Conservation (phyloP, 2,329 filamentous ascomycete species). For the Ophiostoma angusticollis region DNA sequence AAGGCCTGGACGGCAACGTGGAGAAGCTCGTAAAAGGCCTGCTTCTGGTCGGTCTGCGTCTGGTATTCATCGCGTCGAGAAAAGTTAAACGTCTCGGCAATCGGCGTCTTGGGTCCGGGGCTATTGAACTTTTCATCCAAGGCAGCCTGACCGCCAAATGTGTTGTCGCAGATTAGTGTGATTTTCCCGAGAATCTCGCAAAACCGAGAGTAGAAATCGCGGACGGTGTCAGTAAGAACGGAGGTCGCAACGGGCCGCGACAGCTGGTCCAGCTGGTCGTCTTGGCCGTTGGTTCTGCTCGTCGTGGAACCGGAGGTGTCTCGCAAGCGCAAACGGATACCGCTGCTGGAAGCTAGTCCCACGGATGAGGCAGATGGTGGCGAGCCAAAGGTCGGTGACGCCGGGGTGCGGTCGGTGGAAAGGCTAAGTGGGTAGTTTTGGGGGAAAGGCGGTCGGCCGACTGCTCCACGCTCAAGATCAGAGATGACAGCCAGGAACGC, state of each 20-base stretch:
- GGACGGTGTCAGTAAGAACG: slow-evolving; percentile 60
- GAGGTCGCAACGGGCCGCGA: slow-evolving; percentile 51
- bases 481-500: slow-evolving; percentile 88
- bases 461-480: slow-evolving; percentile 75
- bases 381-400: slow-evolving; percentile 37
- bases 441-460: slow-evolving; percentile 71
- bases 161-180: slow-evolving; percentile 89
- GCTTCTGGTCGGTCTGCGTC: slow-evolving; percentile 66
- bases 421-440: slow-evolving; percentile 36
- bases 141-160: slow-evolving; percentile 90
- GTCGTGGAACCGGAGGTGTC: slow-evolving; percentile 1
- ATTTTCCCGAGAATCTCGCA: slow-evolving; percentile 94
- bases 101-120: slow-evolving; percentile 82
- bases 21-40: slow-evolving; percentile 88
- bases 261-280: slow-evolving; percentile 55
- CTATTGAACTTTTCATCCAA: slow-evolving; percentile 89
- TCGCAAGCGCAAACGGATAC: neutral
- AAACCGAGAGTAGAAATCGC: slow-evolving; percentile 79
- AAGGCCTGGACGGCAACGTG: slow-evolving; percentile 92
- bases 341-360: neutral
- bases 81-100: slow-evolving; percentile 89
- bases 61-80: slow-evolving; percentile 66
- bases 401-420: slow-evolving; percentile 30
- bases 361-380: slow-evolving; percentile 13
- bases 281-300: slow-evolving; percentile 23